phyloP scores from a whole-genome alignment of 352 stramenopile species.

The Phytopythium ostracodes region DNA sequence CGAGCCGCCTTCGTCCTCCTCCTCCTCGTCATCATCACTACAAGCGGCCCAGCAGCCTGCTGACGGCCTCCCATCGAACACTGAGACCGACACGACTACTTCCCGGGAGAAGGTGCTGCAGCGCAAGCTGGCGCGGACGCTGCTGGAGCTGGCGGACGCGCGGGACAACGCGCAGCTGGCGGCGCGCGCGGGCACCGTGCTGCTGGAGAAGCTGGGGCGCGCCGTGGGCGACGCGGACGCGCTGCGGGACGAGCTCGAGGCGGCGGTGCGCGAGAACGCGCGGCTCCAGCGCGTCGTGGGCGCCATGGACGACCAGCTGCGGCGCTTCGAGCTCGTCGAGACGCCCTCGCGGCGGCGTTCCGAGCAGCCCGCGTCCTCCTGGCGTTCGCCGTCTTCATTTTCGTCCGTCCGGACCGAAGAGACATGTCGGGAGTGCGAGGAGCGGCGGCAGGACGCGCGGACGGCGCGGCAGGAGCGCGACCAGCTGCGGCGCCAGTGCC shows the following conservation, averaged over 20 bases:
- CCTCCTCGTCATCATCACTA: background rate
- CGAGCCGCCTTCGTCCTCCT: background rate
- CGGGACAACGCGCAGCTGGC: slow-evolving; percentile 44
- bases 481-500: slow-evolving; percentile 35
- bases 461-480: slow-evolving; percentile 11
- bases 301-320: slow-evolving; percentile 1
- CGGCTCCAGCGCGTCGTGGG: slow-evolving; percentile 9
- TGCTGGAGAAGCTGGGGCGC: slow-evolving; percentile 34
- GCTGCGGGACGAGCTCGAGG: slow-evolving; percentile 2
- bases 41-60: background rate
- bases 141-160: slow-evolving; percentile 40
- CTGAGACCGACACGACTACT: background rate
- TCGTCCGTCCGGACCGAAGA: background rate
- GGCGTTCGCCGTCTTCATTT: background rate
- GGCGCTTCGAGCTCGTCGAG: slow-evolving; percentile 1
- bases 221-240: slow-evolving; percentile 8
- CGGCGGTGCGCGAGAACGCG: slow-evolving; percentile 15
- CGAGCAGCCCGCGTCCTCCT: background rate
- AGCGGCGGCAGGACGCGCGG: background rate
- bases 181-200: slow-evolving; percentile 39
- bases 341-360: background rate
- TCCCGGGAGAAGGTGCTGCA: slow-evolving; percentile 27
- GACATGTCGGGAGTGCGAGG: background rate
- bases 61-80: background rate
- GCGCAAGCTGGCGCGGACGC: slow-evolving; percentile 26